Evolutionary conservation across 1,139 yeast genomes (phyloP).

Genomic region (Diutina pseudorugosa): DNA sequence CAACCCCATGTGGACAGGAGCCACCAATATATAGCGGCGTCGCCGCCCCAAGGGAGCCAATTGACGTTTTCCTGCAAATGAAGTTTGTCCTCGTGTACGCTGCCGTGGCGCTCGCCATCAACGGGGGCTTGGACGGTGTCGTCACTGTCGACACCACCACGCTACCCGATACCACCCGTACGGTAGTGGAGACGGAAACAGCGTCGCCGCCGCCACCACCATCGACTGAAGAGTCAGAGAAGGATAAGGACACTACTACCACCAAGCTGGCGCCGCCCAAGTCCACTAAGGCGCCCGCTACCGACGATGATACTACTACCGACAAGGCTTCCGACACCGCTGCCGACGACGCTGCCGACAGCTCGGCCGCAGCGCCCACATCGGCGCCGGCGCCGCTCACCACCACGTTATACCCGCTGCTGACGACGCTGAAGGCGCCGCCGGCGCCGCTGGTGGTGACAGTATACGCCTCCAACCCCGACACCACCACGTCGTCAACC

Average conservation of each 20-base stretch:
- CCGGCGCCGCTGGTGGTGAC: not conserved
- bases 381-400: not conserved
- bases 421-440: not conserved
- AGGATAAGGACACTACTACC: not conserved
- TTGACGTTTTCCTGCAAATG: not conserved
- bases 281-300: too few species aligned
- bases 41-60: too few species aligned
- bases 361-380: not conserved
- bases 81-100: not conserved
- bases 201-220: not conserved
- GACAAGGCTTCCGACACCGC: not conserved
- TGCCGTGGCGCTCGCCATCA: not conserved
- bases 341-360: not conserved
- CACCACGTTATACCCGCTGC: not conserved
- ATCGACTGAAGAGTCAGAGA: not conserved
- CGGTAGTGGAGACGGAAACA: not conserved
- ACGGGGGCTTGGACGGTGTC: constrained; percentile 2
- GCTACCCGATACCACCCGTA: not conserved
- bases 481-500: not conserved
- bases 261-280: too few species aligned
- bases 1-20: not conserved
- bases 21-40: not conserved
- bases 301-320: not conserved
- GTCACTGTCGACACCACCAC: constrained; percentile 3
- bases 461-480: not conserved